Evolutionary conservation across 306 rosid genomes (phyloP), one percentile per base, ranked within the genome.

Genomic region (Purshia tridentata): DNA sequence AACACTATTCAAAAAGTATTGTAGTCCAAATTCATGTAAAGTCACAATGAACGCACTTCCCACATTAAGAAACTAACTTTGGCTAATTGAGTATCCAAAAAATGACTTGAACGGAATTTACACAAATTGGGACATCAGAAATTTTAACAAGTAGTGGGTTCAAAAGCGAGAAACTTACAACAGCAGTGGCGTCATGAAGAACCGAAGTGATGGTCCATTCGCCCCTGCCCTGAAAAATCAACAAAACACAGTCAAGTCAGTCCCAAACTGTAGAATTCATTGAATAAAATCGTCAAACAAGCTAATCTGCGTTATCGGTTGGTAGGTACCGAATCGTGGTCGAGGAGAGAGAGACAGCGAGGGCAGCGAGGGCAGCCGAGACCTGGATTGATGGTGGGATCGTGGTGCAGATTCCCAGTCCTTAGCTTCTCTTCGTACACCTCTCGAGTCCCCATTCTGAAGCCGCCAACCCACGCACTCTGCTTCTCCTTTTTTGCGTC

Each of bases 281-380:
- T 14, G 60, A 41, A 80, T 20, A 72, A 81, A 77, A 53, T 77
- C 56, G 71, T 79, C 71, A 23, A 81, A 77, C 70, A 69, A 6
- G 29, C n/a, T 74, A 0, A 8, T 64, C 16, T 9, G 62, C 70
- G 29, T 9, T 0, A 78, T 23, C 16, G 13, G 60, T 5, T 66
- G 50, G 72, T 45, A 91, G 50, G 72, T 45, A 91, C 97, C 12
- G 87, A 66, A 73, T 77, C 49, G 58, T 93, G 85, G 81, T 79
- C 61, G 55, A 94, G 77, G 55, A 90, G 92, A 56, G 97, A 88
- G 64, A 94, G 93, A 67, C 98, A 89, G 44, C 98, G 97, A 72
- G 98, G 97, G 78, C 98, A 93, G 44, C 97, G 92, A 45, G 95
- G 75, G 1, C 87, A 76, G 64, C 98, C 96, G 5, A 94, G 97